Base-by-base conservation (phyloP, 2,329 filamentous ascomycete genomes). In the Colletotrichum cereale region DNA sequence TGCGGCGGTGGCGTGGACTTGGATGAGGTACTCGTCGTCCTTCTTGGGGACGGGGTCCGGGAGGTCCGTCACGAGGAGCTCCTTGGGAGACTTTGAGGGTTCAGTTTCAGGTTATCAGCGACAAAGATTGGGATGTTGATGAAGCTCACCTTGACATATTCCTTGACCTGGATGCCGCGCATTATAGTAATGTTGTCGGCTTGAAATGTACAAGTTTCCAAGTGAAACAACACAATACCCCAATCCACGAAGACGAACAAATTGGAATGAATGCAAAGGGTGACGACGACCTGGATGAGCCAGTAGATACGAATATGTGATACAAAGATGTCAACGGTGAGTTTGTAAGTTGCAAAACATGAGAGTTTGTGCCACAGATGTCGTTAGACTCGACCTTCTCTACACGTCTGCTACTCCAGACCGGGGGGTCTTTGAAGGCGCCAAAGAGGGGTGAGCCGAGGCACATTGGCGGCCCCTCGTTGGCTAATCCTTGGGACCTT, bases 1-100 rank as follows among this genome's bases (percentile, higher is more conserved):
- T 77, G 94, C 93, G 26, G 94, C 96, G 0, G 93, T 89, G 57
- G 96, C 94, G 82, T 94, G 93, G 77, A 98, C 93, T 78, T 91
- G 89, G 79, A 98, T 93, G 74, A 97, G 87, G 80, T 98, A 98
- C 83, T 97, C 90, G 78, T 92, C 85, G 78, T 93, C 85, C 40
- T 90, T 82, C 11, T 87, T 86, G 1, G 95, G 93, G 1, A 84
- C 83, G 0, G 94, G 95, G 65, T 95, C 93, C 24, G 94, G 90
- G 18, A 97, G 88, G 29, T 89, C 86, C 24, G 89, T 87, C 75
- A 97, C 92, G 73, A 85, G 88, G 80, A 98, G 93, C 78, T 96
- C 93, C 73, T 91, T 85, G 2, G 95, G 94, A 42, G 91, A 91
- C 93, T 96, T 73, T 44, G 8, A 38, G 34, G 7, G 2, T 11